Base-by-base conservation (phyloP, 2,329 filamentous ascomycete species). In the Colletotrichum musicola region DNA sequence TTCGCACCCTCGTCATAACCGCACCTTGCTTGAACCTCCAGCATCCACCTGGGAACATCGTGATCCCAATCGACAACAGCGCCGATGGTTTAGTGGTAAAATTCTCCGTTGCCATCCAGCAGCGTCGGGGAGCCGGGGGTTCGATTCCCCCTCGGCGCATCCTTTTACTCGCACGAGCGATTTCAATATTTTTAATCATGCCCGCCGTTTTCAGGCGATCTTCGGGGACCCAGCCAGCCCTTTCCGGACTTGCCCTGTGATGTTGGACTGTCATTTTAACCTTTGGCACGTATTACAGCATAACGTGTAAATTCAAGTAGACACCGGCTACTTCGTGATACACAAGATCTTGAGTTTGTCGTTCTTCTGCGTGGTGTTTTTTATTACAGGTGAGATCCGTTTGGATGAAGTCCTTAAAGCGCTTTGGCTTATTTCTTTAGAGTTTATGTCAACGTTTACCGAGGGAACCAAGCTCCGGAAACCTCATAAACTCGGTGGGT, bases 21-120 rank as follows among this genome's bases (percentile, higher is more conserved):
- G 4, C 40, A 42, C 13, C 40, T 14, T 13, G 40, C 6, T n/a
- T n/a, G 1, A 0, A 7, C 13, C 4, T 42, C 40, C 40, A 7
- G 40, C 16, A 42, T 42, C 40, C 40, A 42, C 40, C 4, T 6
- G 6, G 16, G 13, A 14, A 5, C 40, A 14, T 42, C 1, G 13
- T 42, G 40, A 7, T 42, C 13, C 16, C 40, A 42, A 6, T 42
- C 40, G n/a, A 5, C 13, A 20, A 14, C 54, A 57, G 54, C 54
- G 54, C 54, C 54, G 54, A 57, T 57, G 54, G 54, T 57, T 57
- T 57, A 57, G 54, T 57, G 54, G 54, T 46, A 57, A 57, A 57
- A 57, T 57, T 57, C 30, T 61, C 62, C 22, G 22, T 59, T 51
- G 54, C 54, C 54, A 57, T 30, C 22, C 13, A 57, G 40, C 54